These are phyloP conservation scores for Syzygium aromaticum DNA, from an alignment of 345 rosid genomes.

Conservation along the genomic window DNA sequence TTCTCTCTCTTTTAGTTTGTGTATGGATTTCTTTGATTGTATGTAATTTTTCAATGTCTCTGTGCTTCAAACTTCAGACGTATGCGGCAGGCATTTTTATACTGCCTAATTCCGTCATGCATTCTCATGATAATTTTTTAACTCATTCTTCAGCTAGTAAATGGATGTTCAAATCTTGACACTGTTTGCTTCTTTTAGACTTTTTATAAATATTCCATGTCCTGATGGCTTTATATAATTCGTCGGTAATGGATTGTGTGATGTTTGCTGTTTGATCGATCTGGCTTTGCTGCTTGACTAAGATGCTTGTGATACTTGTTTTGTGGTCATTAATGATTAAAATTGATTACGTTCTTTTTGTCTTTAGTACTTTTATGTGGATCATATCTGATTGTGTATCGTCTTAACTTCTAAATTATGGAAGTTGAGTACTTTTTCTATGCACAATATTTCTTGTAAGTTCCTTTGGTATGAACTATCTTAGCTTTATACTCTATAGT, in stretches of 20 bases:
- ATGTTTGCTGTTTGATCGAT: background rate
- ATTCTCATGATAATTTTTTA: background rate
- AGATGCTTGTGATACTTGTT: background rate
- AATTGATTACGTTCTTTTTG: background rate
- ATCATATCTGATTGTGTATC: background rate
- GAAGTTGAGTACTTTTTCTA: background rate
- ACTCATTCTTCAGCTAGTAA: background rate
- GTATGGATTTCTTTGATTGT: background rate
- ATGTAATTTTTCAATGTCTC: background rate
- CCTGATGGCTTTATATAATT: background rate
- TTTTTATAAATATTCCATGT: background rate
- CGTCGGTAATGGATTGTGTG: background rate
- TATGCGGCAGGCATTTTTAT: background rate
- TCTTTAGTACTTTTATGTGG: background rate
- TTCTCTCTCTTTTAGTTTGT: background rate
- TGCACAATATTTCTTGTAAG: background rate
- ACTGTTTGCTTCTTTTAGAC: background rate
- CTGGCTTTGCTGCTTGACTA: background rate
- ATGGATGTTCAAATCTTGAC: background rate
- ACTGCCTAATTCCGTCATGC: background rate
- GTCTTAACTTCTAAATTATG: background rate
- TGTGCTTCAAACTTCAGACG: background rate
- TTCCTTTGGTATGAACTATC: background rate
- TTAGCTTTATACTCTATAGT: background rate
- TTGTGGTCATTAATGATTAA: background rate